Base-by-base conservation (phyloP, 2,329 filamentous ascomycete species). In the Pestalotiopsis sp. region DNA sequence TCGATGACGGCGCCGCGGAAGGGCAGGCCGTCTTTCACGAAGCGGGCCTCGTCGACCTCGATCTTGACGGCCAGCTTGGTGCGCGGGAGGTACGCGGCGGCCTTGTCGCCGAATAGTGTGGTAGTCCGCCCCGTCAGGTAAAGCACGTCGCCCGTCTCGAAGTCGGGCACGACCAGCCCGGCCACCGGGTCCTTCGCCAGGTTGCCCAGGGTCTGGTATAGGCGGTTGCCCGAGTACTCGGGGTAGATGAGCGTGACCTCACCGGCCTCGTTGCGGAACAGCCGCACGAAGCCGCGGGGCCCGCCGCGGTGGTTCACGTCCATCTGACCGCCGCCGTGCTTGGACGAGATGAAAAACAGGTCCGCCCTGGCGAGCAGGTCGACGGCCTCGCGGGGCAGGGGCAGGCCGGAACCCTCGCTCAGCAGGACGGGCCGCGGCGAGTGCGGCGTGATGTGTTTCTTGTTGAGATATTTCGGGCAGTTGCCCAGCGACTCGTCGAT, bases 391-490 rank as follows among this genome's bases (percentile, higher is more conserved):
- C 77, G 73, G 0, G 87, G 79, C 4, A 95, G 80, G 31, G 80
- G 80, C 9, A 82, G 70, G 1, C 71, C 69, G 56, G 31, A 41
- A 4, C 77, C 74, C 41, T 75, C 76, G 39, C 80, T 79, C 4
- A 80, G 76, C 4, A 82, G 75, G 41, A 71, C 66, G 4, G 92
- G 88, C 14, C 83, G 76, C 2, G 91, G 86, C 0, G 83, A 70
- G 59, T 87, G 85, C 4, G 86, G 84, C 2, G 80, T 76, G 52
- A 97, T 88, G 2, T 83, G 81, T 76, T 92, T 94, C 74, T 88
- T 89, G 78, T 95, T 96, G 41, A 97, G 77, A 74, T 97, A 97
- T 79, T 97, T 97, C 1, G 94, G 93, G 74, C 93, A 97, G 74
- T 96, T 97, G 0, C 93, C 91, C 81, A 97, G 75, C 72, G 89